These are phyloP conservation scores for Apiospora koreana DNA, from an alignment of 2,329 filamentous ascomycete species.

Conservation along the genomic window DNA sequence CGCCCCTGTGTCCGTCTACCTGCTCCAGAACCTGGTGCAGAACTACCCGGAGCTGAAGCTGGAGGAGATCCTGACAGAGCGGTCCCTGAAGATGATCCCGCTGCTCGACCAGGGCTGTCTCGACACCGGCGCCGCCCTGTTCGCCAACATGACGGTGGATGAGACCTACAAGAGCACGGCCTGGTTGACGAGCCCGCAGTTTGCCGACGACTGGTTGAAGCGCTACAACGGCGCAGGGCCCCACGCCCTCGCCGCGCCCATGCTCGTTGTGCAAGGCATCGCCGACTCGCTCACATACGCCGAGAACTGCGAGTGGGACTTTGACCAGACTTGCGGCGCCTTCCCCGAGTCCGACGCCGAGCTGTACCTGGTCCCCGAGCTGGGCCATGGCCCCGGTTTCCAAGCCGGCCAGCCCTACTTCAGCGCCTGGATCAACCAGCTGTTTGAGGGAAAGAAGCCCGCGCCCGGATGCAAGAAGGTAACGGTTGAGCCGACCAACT, in stretches of 20 bases:
- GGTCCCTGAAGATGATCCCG: not conserved
- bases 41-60: slow-evolving; percentile 10
- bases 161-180: not conserved
- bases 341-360: slow-evolving; percentile 11
- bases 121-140: not conserved
- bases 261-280: slow-evolving; percentile 13
- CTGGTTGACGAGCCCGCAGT: not conserved
- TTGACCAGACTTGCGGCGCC: slow-evolving; percentile 12
- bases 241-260: slow-evolving; percentile 3
- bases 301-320: not conserved
- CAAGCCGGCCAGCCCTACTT: slow-evolving; percentile 14
- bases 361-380: not conserved
- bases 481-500: not conserved
- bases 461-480: not conserved
- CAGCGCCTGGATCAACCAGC: slow-evolving; percentile 12
- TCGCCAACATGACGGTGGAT: not conserved
- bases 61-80: not conserved
- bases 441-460: not conserved
- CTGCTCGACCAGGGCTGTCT: slow-evolving; percentile 8
- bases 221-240: not conserved
- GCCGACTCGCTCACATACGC: not conserved
- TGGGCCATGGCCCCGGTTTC: slow-evolving; percentile 11
- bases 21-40: not conserved
- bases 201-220: not conserved
- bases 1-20: not conserved